Conservation (phyloP, 2,329 filamentous ascomycete species). For the Leptosphaerulina australis region DNA sequence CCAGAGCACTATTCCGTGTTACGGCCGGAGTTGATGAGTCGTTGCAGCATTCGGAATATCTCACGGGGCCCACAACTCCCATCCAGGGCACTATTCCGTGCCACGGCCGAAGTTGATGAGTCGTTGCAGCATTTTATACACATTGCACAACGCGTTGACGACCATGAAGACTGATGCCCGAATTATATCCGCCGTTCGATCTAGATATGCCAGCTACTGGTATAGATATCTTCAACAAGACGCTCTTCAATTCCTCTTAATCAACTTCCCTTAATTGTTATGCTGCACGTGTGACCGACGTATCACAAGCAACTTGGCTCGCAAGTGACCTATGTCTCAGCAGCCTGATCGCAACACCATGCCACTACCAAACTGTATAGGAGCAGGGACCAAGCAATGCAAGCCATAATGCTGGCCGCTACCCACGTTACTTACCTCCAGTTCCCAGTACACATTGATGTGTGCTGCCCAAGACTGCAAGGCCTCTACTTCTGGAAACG, state of each 20-base stretch:
- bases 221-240: background rate
- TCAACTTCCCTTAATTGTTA: background rate
- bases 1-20: background rate
- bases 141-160: background rate
- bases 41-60: conserved; percentile 1
- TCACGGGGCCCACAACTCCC: background rate
- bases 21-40: background rate
- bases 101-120: background rate
- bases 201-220: no score
- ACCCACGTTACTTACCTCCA: background rate
- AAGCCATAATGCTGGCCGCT: conserved; percentile 10
- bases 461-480: background rate
- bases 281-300: conserved; percentile 4
- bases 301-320: conserved; percentile 4
- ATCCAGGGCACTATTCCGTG: background rate
- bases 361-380: conserved; percentile 1
- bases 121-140: background rate
- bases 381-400: background rate
- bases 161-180: no score
- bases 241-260: background rate
- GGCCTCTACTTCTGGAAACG: conserved; percentile 1
- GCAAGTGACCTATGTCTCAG: conserved; percentile 12
- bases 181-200: background rate
- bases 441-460: conserved; percentile 3
- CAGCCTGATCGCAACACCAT: conserved; percentile 15